Conservation (phyloP, 2,329 filamentous ascomycete species). For the Hypomyces perniciosus region DNA sequence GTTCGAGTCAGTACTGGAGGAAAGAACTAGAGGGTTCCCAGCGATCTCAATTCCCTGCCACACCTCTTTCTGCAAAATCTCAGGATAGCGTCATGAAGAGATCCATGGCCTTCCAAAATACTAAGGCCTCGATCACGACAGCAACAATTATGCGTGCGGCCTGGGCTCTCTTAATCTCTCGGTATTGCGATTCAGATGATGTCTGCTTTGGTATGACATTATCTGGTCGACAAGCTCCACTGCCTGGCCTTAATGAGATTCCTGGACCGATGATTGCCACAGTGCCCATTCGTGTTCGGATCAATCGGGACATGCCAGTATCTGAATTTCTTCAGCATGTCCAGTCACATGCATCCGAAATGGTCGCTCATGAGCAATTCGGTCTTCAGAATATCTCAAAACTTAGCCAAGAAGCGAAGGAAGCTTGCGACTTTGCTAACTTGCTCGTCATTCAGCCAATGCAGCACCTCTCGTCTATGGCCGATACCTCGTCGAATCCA, state of each 20-base stretch:
- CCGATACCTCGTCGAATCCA: neutral
- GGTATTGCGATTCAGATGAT: conserved; percentile 8
- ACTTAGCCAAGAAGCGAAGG: conserved; percentile 10
- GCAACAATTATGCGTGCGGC: conserved; percentile 8
- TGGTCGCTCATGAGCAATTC: conserved; percentile 21
- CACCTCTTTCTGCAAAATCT: neutral
- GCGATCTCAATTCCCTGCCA: conserved; percentile 8
- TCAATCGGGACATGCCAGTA: neutral
- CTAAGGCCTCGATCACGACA: conserved; percentile 1
- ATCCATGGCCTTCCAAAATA: neutral
- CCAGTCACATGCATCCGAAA: conserved; percentile 19
- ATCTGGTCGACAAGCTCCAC: conserved; percentile 7
- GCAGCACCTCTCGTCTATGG: conserved; percentile 3
- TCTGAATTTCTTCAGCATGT: conserved; percentile 13
- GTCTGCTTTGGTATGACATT: conserved; percentile 10
- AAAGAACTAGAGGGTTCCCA: conserved; percentile 10
- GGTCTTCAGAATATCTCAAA: conserved; percentile 24
- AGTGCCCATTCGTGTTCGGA: conserved; percentile 5
- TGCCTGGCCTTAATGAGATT: conserved; percentile 1
- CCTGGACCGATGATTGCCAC: conserved; percentile 8
- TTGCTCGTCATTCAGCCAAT: conserved; percentile 13
- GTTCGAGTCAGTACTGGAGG: conserved; percentile 12
- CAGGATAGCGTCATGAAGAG: conserved; percentile 3
- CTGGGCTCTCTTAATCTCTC: conserved; percentile 10
- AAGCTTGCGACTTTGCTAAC: conserved; percentile 10